Percentiles rank a stretch among this genome's conserved stretches.
Conservation (phyloP, 352 stramenopile species). For the Globisporangium orthogonon region DNA sequence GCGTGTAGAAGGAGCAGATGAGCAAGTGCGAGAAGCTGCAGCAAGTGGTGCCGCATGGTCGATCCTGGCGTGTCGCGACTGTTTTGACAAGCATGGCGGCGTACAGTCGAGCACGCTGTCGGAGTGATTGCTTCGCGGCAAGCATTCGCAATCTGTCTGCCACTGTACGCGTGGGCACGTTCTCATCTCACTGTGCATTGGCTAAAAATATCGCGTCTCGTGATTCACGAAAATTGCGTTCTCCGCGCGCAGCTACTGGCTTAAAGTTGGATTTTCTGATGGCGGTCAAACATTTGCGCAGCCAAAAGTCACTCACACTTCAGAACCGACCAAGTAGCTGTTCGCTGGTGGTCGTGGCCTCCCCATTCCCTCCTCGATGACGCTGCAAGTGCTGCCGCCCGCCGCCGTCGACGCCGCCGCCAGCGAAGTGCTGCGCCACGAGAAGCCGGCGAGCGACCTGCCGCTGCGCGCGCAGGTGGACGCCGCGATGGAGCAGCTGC, state of each 20-base stretch:
- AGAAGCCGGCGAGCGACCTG: not conserved
- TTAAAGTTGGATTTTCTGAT: not conserved
- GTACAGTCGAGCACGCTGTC: no score
- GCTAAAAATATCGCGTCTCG: not conserved
- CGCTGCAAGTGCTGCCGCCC: conserved; percentile 10
- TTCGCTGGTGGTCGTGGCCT: not conserved
- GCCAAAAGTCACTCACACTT: not conserved
- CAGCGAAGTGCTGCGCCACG: conserved; percentile 1
- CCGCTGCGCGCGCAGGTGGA: conserved; percentile 31
- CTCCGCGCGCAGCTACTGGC: no score
- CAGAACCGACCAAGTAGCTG: not conserved
- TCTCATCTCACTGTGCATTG: not conserved
- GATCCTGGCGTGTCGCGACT: no score
- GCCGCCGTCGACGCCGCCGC: not conserved
- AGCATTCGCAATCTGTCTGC: no score
- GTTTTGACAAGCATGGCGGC: no score
- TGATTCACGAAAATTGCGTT: no score
- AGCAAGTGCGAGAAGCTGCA: not conserved
- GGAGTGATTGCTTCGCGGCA: no score
- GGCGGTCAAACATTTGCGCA: not conserved
- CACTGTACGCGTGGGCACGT: no score
- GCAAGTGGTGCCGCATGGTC: not conserved
- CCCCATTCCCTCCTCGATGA: conserved; percentile 2
- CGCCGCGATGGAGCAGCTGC: conserved; percentile 42
- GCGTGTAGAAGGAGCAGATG: not conserved